Percentiles rank a stretch among this genome's conserved stretches.
Conservation (phyloP, 2,329 filamentous ascomycete genomes). For the Ophioceras dolichostomum region DNA sequence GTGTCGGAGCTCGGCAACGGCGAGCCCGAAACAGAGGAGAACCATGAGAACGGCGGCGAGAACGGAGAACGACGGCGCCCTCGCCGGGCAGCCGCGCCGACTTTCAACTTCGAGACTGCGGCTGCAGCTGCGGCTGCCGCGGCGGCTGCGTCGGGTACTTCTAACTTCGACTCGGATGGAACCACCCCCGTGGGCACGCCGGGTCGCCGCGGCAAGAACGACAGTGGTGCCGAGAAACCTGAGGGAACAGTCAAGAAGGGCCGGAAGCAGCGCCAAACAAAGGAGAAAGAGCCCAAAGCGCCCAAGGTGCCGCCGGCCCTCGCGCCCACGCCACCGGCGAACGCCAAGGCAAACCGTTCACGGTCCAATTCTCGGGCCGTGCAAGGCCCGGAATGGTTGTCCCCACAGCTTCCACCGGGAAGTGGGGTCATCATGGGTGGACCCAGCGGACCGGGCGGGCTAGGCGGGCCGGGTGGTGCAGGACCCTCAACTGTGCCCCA, state of each 20-base stretch:
- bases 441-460: too few relatives aligned
- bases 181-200: slow-evolving; percentile 46
- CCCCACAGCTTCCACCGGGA: slow-evolving; percentile 16
- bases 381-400: slow-evolving; percentile 7
- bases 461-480: too few relatives aligned
- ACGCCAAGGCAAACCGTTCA: slow-evolving; percentile 34
- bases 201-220: slow-evolving; percentile 32
- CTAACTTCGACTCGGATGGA: slow-evolving; percentile 43
- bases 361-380: slow-evolving; percentile 41
- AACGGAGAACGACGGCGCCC: slow-evolving; percentile 48
- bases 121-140: slow-evolving; percentile 22
- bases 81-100: slow-evolving; percentile 57
- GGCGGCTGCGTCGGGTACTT: slow-evolving; percentile 9
- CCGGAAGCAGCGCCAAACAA: slow-evolving; percentile 25
- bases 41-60: slow-evolving; percentile 39
- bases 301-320: slow-evolving; percentile 28
- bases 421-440: too few relatives aligned
- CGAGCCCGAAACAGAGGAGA: slow-evolving; percentile 43
- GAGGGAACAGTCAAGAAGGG: slow-evolving; percentile 23
- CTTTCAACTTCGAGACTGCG: slow-evolving; percentile 52
- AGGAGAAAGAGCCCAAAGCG: slow-evolving; percentile 26
- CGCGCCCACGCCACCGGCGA: slow-evolving; percentile 29
- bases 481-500: too few relatives aligned
- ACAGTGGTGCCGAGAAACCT: slow-evolving; percentile 30
- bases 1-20: slow-evolving; percentile 54